Base-by-base conservation (phyloP, 768 basidiomycete species). In the Amanita molliuscula region DNA sequence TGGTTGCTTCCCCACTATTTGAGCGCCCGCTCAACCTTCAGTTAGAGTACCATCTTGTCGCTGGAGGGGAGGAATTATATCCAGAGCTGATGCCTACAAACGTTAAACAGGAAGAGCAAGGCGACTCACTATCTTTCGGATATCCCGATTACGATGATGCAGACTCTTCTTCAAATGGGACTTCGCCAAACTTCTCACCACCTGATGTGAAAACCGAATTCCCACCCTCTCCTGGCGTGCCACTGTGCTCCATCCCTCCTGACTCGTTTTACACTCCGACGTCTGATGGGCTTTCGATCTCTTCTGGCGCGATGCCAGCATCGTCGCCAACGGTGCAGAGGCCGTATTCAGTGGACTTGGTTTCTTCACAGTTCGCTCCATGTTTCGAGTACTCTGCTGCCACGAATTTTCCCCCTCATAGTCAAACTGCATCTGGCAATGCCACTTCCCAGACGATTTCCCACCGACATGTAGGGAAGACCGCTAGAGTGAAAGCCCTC, bases 21-120 rank as follows among this genome's bases (percentile, higher is more conserved):
- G 4, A 37, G 9, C 46, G 23, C 34, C 20, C 35, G 35, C 35
- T 47, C 23, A 50, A 44, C 45, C 25, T 58, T 51, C 47, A 31
- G 37, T 1, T 58, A 87, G 86, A 87, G 58, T 88, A 79, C 59
- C 78, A 82, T 59, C 76, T 88, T 46, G 86, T 88, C 52, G 86
- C 86, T 7, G 86, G 86, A 49, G 84, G 83, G 43, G 86, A 88
- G 56, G 86, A 88, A 59, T 70, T 84, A 25, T 77, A 74, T 55
- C 70, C 67, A 25, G 78, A 80, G 40, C n/a, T 9, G 4, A 35
- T 65, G 3, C 21, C 74, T n/a, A 65, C 69, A 3, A 64, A 72
- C 25, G 70, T 80, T 53, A 82, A 82, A 61, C 64, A 74, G 8
- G 81, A 84, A 58, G 77, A 81, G 40, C 66, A 67, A 10, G 65